Evolutionary conservation across 2,329 filamentous ascomycete genomes (phyloP).

Genomic region (Colletotrichum abscissum): DNA sequence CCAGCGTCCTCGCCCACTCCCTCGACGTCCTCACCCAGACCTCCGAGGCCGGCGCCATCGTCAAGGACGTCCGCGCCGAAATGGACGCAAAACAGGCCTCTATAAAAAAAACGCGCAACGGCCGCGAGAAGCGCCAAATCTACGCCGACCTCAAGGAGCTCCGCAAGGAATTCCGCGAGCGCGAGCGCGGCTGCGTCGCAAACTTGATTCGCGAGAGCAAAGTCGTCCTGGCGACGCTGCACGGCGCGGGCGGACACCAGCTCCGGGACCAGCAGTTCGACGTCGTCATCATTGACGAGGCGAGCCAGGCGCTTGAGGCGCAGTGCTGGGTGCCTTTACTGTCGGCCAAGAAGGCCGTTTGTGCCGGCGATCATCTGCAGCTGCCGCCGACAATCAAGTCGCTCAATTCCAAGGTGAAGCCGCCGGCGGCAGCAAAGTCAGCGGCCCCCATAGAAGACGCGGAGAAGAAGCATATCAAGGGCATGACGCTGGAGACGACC

Average conservation of each 20-base stretch:
- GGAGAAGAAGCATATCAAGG: slow-evolving; percentile 55
- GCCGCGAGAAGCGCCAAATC: slow-evolving; percentile 81
- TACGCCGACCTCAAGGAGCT: slow-evolving; percentile 88
- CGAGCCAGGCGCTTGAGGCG: slow-evolving; percentile 93
- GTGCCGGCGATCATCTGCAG: slow-evolving; percentile 95
- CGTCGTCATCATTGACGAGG: slow-evolving; percentile 95
- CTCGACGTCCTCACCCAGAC: slow-evolving; percentile 91
- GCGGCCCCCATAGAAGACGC: slow-evolving; percentile 43
- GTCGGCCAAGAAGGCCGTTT: slow-evolving; percentile 83
- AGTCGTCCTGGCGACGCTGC: slow-evolving; percentile 91
- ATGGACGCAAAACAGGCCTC: slow-evolving; percentile 93
- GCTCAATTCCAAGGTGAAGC: slow-evolving; percentile 63
- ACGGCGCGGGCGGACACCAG: slow-evolving; percentile 90
- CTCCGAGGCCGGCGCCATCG: slow-evolving; percentile 88
- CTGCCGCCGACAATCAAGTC: slow-evolving; percentile 95
- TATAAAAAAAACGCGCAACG: slow-evolving; percentile 86
- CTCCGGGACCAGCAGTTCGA: slow-evolving; percentile 86
- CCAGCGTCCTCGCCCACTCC: slow-evolving; percentile 88
- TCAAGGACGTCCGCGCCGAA: slow-evolving; percentile 89
- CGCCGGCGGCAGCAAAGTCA: neutral
- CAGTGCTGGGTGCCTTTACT: slow-evolving; percentile 96
- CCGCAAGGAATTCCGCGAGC: slow-evolving; percentile 86
- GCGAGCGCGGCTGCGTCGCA: slow-evolving; percentile 84
- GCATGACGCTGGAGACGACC: slow-evolving; percentile 82
- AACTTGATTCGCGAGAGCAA: slow-evolving; percentile 81